Evolutionary conservation across 768 basidiomycete genomes (phyloP).

Genomic region (Macrolepiota fuliginosa): DNA sequence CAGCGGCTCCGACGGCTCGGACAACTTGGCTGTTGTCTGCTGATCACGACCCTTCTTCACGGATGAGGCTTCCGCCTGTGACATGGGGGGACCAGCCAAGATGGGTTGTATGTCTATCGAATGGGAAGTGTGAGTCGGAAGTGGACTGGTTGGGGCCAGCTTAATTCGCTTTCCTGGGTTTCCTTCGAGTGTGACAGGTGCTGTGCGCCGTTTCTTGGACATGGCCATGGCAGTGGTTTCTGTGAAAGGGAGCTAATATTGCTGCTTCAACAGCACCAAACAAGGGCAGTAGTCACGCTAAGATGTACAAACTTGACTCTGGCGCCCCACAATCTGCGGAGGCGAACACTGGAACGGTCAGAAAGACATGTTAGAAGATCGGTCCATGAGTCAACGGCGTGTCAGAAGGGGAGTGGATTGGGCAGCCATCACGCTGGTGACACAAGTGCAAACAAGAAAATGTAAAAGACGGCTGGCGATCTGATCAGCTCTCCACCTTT

Average conservation of each 20-base stretch:
- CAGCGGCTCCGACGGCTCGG: conserved; percentile 6
- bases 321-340: background rate
- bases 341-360: background rate
- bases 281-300: background rate
- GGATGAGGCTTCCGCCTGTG: background rate
- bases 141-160: background rate
- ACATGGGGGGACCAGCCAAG: too few species aligned
- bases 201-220: conserved; percentile 2
- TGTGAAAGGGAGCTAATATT: background rate
- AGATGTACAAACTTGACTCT: background rate
- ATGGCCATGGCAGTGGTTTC: background rate
- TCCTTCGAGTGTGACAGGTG: background rate
- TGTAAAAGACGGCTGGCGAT: conserved; percentile 19
- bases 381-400: background rate
- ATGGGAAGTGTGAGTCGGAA: background rate
- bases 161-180: conserved; percentile 8
- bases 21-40: background rate
- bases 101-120: background rate
- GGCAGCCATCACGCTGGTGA: conserved; percentile 9
- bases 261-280: background rate
- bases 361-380: background rate
- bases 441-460: conserved; percentile 34
- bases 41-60: background rate
- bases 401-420: background rate
- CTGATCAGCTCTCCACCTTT: conserved; percentile 22